A percentile compares a stretch with the other conserved stretches of the same genome.
These are phyloP conservation scores for Tolypocladium inflatum DNA, from an alignment of 2,329 filamentous ascomycete species.

Conservation along the genomic window DNA sequence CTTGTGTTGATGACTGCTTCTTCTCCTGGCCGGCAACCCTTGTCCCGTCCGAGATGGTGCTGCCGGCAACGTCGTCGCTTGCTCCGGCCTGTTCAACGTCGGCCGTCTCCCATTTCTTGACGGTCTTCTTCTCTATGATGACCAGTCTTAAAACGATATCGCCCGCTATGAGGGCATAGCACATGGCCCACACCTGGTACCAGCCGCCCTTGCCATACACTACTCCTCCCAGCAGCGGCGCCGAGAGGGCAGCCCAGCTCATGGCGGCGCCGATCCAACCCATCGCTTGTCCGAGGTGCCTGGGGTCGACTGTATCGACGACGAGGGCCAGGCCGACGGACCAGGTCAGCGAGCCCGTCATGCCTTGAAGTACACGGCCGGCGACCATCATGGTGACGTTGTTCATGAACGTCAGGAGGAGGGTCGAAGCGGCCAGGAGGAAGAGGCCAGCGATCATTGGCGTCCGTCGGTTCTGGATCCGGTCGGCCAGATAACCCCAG, in stretches of 20 bases:
- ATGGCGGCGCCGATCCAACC: conserved; percentile 23
- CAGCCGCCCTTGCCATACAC: conserved; percentile 22
- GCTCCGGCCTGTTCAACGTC: background rate
- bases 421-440: conserved; percentile 17
- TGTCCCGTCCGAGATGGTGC: background rate
- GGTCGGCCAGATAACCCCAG: conserved; percentile 25
- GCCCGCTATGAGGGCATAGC: conserved; percentile 22
- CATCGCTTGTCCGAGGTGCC: conserved; percentile 20
- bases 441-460: conserved; percentile 24
- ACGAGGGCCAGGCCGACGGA: conserved; percentile 25
- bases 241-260: conserved; percentile 20
- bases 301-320: conserved; percentile 21
- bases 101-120: conserved; percentile 14
- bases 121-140: conserved; percentile 22
- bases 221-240: conserved; percentile 22
- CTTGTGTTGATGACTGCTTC: background rate
- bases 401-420: conserved; percentile 19
- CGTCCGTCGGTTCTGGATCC: conserved; percentile 18
- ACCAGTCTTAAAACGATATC: conserved; percentile 21
- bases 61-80: too few relatives aligned
- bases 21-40: background rate
- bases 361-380: conserved; percentile 21
- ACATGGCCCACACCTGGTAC: conserved; percentile 24
- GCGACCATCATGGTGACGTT: conserved; percentile 21
- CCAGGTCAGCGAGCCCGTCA: conserved; percentile 24